Conservation (phyloP, 495 filamentous ascomycete genomes). For the Apiosordaria backusii region DNA sequence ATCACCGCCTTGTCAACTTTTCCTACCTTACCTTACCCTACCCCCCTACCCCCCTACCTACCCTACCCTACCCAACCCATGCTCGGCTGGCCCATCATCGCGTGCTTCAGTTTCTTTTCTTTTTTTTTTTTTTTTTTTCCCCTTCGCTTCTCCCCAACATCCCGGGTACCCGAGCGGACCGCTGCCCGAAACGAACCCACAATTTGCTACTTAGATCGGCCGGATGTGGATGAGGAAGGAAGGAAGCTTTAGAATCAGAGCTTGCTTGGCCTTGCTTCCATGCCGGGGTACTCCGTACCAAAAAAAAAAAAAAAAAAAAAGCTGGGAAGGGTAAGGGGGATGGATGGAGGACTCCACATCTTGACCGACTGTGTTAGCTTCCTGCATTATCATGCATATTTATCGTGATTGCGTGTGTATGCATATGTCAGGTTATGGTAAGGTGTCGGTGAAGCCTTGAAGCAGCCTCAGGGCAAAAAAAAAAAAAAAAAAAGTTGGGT, state of each 20-base stretch:
- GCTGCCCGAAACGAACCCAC: neutral
- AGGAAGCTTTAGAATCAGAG: too few species aligned
- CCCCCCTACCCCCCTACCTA: neutral
- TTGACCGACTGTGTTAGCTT: slow-evolving; percentile 29
- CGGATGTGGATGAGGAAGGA: neutral
- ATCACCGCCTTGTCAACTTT: neutral
- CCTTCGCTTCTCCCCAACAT: too few species aligned
- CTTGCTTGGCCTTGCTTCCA: too few species aligned
- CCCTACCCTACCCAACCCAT: neutral
- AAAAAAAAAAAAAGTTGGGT: slow-evolving; percentile 22
- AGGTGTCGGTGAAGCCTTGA: slow-evolving; percentile 25
- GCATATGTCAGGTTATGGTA: too few species aligned
- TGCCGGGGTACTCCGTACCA: neutral
- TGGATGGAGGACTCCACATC: slow-evolving; percentile 23
- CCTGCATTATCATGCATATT: slow-evolving; percentile 33
- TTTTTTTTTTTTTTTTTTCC: too few species aligned
- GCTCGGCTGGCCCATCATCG: neutral
- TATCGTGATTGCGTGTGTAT: slow-evolving; percentile 15
- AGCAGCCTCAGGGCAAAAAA: too few species aligned
- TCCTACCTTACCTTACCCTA: neutral
- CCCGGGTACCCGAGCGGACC: too few species aligned
- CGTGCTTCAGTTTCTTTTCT: neutral
- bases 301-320: neutral
- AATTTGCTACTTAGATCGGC: too few species aligned
- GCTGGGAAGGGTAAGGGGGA: slow-evolving; percentile 8